phyloP scores from a whole-genome alignment of 352 stramenopile genomes.

The Paralagenidium karlingii region DNA sequence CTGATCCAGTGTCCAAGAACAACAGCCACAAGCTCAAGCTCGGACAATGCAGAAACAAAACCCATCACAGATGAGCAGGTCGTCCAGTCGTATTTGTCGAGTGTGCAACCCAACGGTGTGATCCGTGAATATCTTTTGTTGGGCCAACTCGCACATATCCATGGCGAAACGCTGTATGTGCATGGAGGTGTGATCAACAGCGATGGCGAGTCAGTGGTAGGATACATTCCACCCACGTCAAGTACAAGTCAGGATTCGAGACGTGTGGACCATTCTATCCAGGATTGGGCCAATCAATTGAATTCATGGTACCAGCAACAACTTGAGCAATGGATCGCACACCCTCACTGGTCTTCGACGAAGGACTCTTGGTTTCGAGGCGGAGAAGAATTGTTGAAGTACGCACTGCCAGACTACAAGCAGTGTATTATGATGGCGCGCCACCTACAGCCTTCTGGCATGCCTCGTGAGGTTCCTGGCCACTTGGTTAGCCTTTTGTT shows the following conservation, averaged over 20 bases:
- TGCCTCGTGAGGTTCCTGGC: constrained; percentile 37
- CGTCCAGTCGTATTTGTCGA: constrained; percentile 60
- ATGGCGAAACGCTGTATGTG: constrained; percentile 86
- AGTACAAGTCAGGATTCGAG: constrained; percentile 4
- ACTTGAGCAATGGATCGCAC: constrained; percentile 60
- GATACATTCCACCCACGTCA: constrained; percentile 48
- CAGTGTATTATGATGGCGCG: constrained; percentile 66
- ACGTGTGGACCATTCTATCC: constrained; percentile 15
- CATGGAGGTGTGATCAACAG: constrained; percentile 79
- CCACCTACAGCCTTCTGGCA: constrained; percentile 59
- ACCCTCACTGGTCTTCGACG: constrained; percentile 76
- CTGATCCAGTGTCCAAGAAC: too few relatives aligned
- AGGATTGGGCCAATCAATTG: constrained; percentile 54
- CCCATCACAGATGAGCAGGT: constrained; percentile 64
- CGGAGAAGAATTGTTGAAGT: constrained; percentile 54
- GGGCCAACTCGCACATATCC: constrained; percentile 63
- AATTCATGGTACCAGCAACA: constrained; percentile 75
- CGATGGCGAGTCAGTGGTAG: constrained; percentile 33
- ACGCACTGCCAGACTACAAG: constrained; percentile 42
- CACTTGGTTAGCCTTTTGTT: constrained; percentile 35
- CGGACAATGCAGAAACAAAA: constrained; percentile 6
- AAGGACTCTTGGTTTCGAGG: constrained; percentile 31
- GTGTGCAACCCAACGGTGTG: constrained; percentile 56
- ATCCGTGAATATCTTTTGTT: constrained; percentile 78
- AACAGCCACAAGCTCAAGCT: too few relatives aligned